These are phyloP conservation scores for Cyclotella baltica DNA, from an alignment of 108 stramenopile genomes.

Conservation along the genomic window DNA sequence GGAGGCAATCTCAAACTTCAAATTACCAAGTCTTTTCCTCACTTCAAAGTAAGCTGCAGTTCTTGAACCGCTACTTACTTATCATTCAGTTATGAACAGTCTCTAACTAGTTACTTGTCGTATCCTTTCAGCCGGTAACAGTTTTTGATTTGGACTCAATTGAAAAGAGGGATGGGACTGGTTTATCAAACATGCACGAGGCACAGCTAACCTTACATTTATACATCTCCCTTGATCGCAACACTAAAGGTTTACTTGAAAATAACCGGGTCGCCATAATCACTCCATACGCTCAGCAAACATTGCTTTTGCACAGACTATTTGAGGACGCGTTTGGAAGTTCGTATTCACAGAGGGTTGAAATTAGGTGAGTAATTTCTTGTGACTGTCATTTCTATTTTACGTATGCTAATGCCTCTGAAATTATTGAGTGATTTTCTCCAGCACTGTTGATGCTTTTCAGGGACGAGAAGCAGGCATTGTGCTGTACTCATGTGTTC, in stretches of 20 bases:
- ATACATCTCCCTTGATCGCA: constrained; percentile 39
- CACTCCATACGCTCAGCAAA: constrained; percentile 81
- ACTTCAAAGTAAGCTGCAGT: too few species aligned
- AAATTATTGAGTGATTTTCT: neutral
- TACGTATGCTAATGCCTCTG: neutral
- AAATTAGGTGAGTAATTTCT: constrained; percentile 31
- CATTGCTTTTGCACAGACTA: constrained; percentile 42
- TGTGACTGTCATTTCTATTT: neutral
- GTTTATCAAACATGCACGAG: constrained; percentile 50
- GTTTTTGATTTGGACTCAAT: constrained; percentile 61
- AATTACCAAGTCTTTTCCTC: constrained; percentile 41
- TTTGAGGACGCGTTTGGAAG: constrained; percentile 41
- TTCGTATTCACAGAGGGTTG: constrained; percentile 42
- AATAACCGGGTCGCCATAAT: constrained; percentile 67
- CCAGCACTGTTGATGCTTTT: constrained; percentile 84
- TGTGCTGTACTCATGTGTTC: constrained; percentile 72
- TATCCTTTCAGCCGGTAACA: constrained; percentile 62
- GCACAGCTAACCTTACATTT: constrained; percentile 52
- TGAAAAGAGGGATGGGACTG: constrained; percentile 55
- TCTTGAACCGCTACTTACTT: too few species aligned
- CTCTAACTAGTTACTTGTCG: too few species aligned
- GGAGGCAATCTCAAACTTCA: constrained; percentile 38
- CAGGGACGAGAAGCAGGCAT: constrained; percentile 81
- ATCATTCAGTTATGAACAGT: too few species aligned
- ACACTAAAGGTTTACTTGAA: constrained; percentile 39